Base-by-base conservation (phyloP, 176 grass and related monocot genomes). In the Tuctoria greenei region DNA sequence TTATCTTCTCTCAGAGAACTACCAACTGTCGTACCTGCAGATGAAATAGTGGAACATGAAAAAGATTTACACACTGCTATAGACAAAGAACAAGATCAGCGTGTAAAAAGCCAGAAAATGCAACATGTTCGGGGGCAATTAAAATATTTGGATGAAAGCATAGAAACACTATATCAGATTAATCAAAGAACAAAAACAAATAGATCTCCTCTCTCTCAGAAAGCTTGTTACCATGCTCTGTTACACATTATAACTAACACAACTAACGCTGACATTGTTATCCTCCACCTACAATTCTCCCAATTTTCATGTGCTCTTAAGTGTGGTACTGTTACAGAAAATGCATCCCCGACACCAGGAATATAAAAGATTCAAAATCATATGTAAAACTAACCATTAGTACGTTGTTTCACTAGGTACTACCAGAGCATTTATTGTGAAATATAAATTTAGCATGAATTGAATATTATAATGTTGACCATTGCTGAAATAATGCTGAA, bases 1-100 rank as follows among this genome's bases (percentile, higher is more conserved):
- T 54, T 79, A 75, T 97, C 93, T 82, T 91, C 88, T 73, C 93
- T 88, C 65, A 85, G 74, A 45, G 40, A 84, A 69, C 55, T 83
- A 47, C 34, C 64, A 14, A 52, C 43, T 16, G 63, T 76, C 14
- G 79, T 93, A 63, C 81, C 93, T 97, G 66, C 18, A 10, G 68
- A 50, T 4, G 50, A 24, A 16, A 78, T 50, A 57, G 63, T 61
- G 15, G 71, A 69, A 21, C 24, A 51, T 42, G 40, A 67, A 72
- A 47, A 73, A 46, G 17, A 8, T 10, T 54, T 86, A 23, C 35
- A 20, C 0, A 35, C 35, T 27, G 27, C 1, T 13, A 4, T 61
- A n/a, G 11, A 71, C n/a, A 47, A 2, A 66, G 17, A 66, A 74
- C 24, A 60, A 20, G 14, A 20, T 8, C 24, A 75, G 15, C 46